Percentiles rank a stretch among this genome's conserved stretches.
phyloP scores from a whole-genome alignment of 176 grass and related monocot species.

The Alopecurus myosuroides region DNA sequence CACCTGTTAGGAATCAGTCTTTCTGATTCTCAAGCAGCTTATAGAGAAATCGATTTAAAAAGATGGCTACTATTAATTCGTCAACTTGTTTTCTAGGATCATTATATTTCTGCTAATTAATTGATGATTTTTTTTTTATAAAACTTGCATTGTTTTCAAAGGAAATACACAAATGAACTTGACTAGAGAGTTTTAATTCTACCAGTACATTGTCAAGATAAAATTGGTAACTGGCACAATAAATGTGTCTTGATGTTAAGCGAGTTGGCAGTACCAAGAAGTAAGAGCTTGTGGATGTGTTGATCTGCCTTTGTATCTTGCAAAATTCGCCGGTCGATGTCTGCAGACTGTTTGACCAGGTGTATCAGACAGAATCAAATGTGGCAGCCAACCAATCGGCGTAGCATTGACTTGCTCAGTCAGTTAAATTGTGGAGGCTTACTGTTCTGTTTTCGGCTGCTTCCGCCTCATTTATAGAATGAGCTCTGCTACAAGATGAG shows the following conservation, averaged over 20 bases:
- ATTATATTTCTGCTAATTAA: background rate
- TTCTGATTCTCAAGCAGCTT: background rate
- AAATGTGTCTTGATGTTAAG: background rate
- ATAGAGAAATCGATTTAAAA: background rate
- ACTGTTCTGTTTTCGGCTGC: slow-evolving; percentile 71
- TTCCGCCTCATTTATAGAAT: slow-evolving; percentile 66
- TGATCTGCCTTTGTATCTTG: slow-evolving; percentile 92
- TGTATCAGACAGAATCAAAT: slow-evolving; percentile 12
- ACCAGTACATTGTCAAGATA: background rate
- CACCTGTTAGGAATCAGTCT: background rate
- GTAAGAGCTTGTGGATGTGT: slow-evolving; percentile 89
- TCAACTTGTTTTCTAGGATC: background rate
- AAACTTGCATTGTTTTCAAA: background rate
- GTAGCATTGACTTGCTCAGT: background rate
- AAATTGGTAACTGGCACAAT: background rate
- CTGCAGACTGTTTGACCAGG: slow-evolving; percentile 50
- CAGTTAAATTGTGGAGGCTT: background rate
- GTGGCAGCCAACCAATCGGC: background rate
- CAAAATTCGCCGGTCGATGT: slow-evolving; percentile 75
- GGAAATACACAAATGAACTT: background rate
- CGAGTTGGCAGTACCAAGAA: slow-evolving; percentile 61
- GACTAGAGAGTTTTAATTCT: background rate
- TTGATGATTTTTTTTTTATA: background rate
- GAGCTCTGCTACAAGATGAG: slow-evolving; percentile 82
- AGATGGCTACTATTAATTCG: background rate